Evolutionary conservation across 257 asterid species (phyloP).

Genomic region (Verbascum thapsus): DNA sequence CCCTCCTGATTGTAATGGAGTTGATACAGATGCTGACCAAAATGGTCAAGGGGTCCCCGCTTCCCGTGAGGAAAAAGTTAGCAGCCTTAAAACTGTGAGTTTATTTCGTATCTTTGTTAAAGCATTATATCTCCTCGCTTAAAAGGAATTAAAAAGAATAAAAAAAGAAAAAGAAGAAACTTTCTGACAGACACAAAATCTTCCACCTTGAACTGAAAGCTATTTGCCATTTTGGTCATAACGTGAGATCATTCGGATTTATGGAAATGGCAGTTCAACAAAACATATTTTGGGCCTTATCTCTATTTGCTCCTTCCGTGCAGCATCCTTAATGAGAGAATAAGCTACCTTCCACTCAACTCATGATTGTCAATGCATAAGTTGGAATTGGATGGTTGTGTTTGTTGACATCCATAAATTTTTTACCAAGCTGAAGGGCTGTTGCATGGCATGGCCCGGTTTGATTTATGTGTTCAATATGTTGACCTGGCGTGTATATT

Average conservation of each 20-base stretch:
- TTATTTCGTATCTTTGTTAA: conserved; percentile 18
- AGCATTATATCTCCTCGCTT: conserved; percentile 13
- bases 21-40: conserved; percentile 81
- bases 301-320: background rate
- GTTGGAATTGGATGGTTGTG: conserved; percentile 14
- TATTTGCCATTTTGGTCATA: conserved; percentile 3
- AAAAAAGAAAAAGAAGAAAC: conserved; percentile 2
- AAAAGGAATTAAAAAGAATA: background rate
- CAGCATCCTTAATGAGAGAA: conserved; percentile 18
- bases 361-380: conserved; percentile 19
- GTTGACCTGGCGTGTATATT: conserved; percentile 32
- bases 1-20: conserved; percentile 69
- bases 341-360: conserved; percentile 5
- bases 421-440: conserved; percentile 12
- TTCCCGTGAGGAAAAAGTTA: conserved; percentile 95
- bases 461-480: conserved; percentile 16
- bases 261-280: background rate
- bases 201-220: conserved; percentile 22
- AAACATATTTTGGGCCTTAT: background rate
- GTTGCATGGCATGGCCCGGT: conserved; percentile 8
- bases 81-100: conserved; percentile 97
- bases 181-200: background rate
- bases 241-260: conserved; percentile 7
- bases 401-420: conserved; percentile 2
- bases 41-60: conserved; percentile 69